Base-by-base conservation (phyloP, 805 yeast genomes). In the Starmerella geochares region DNA sequence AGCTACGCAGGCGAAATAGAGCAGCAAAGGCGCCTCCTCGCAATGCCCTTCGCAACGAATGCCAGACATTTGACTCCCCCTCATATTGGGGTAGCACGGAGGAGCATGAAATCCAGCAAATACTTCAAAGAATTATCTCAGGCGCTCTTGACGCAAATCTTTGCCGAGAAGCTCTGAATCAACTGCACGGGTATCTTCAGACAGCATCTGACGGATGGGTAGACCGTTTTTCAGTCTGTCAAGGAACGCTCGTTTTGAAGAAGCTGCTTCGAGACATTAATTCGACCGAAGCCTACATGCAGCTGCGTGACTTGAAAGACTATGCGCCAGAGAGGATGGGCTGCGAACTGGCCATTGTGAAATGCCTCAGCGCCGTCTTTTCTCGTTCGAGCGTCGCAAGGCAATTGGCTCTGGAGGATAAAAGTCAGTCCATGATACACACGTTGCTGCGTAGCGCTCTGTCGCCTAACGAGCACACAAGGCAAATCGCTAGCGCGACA, bases 61-160 rank as follows among this genome's bases (percentile, higher is more conserved):
- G 10, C 6, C 7, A 21, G 13, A 19, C 20, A 5, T 40, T 40
- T 13, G 44, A 40, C 24, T 40, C 44, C 4, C 44, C 38, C 8
- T 38, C 32, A 5, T 42, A 25, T 13, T 52, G 52, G 52, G 52
- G 50, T 7, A 48, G 52, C 16, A 7, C 27, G 4, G 55, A 52
- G n/a, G 52, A 48, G 20, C 38, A 28, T 17, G 52, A 52, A 20
- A 48, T 52, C 14, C 50, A 46, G 24, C 5, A 4, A 17, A 14
- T 50, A 9, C 37, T 52, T 11, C 47, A 42, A 11, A 21, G 24
- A 20, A n/a, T 52, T 13, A 23, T 49, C 1, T 14, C 36, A 23
- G 20, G 25, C 23, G 21, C 39, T 2, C 35, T 46, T 0, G 40
- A 43, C 20, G 8, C 39, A 2, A n/a, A 43, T 1, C 2, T 31